phyloP scores from a whole-genome alignment of 768 basidiomycete species.

The Phanerochaete carnosa region DNA sequence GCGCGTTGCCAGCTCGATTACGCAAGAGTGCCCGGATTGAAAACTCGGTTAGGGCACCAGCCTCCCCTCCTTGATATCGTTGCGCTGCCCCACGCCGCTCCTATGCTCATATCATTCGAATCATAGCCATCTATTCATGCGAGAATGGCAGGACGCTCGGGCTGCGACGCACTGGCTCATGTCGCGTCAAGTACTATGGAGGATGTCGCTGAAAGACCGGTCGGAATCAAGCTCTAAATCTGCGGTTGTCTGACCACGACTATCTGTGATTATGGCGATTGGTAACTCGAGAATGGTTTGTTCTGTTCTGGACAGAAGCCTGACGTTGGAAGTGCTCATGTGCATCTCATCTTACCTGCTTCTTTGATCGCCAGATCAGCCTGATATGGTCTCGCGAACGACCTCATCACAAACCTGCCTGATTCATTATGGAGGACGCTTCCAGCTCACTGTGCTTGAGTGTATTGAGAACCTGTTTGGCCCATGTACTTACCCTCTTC shows the following conservation, averaged over 20 bases:
- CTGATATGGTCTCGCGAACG: neutral
- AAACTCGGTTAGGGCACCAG: neutral
- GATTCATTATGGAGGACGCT: no score
- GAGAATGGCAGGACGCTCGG: no score
- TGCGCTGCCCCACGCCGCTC: neutral
- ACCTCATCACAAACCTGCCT: neutral
- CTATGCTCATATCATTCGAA: no score
- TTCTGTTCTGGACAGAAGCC: neutral
- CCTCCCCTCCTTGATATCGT: neutral
- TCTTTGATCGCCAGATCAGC: neutral
- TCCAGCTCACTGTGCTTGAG: neutral
- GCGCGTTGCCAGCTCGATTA: neutral
- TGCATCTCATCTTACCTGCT: neutral
- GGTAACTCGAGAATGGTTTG: neutral
- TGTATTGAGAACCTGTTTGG: neutral
- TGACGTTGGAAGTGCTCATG: neutral
- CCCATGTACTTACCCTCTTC: neutral
- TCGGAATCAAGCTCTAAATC: no score
- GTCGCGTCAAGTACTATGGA: no score
- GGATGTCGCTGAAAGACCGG: no score
- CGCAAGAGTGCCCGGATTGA: neutral
- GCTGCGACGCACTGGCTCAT: no score
- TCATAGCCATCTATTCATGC: no score
- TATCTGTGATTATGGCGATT: neutral
- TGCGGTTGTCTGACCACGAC: neutral